Evolutionary conservation across 768 basidiomycete species (phyloP), one percentile per base, ranked within the genome.

Genomic region (Brasilioporus rufonigricans): DNA sequence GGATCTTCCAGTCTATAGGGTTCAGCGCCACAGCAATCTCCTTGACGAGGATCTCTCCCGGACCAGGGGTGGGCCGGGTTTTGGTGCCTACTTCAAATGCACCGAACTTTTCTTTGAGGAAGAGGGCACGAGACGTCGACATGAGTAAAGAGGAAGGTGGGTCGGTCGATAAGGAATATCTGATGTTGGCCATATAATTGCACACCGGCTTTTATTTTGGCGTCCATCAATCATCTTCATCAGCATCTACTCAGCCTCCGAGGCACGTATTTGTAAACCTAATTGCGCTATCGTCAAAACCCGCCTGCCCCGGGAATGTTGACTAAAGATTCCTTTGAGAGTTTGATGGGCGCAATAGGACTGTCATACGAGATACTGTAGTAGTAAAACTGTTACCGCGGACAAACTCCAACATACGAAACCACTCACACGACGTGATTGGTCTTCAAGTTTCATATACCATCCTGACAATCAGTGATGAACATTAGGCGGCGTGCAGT

Each of bases 11-110:
- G 50, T 83, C 80, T 10, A 73, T 58, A 5, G 81, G 80, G 56
- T 81, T 80, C 21, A 81, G 56, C 10, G 68, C 73, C 0, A 76
- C 69, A 2, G 80, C 63, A 32, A 69, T 52, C 32, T 77, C 63
- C 58, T 74, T 76, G 59, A 80, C 66, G 43, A 81, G 69, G 32
- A 81, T 49, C 49, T 80, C 77, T 24, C 74, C 74, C 1, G 73
- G 68, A 0, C 75, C 74, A 0, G 80, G 79, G 19, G 40, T n/a
- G 9, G 59, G 59, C 0, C 35, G 4, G 12, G 52, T 33, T 44
- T 40, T 64, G 33, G 55, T 44, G 43, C 56, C 46, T 10, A 62
- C 24, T 41, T 46, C 46, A 21, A 67, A 56, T 0, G 57, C 44
- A 29, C 63, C 63, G 2, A 44, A 60, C 11, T 62, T 62, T 47